Conservation (phyloP, 169 alveolate species). For the Neospora caninum region DNA sequence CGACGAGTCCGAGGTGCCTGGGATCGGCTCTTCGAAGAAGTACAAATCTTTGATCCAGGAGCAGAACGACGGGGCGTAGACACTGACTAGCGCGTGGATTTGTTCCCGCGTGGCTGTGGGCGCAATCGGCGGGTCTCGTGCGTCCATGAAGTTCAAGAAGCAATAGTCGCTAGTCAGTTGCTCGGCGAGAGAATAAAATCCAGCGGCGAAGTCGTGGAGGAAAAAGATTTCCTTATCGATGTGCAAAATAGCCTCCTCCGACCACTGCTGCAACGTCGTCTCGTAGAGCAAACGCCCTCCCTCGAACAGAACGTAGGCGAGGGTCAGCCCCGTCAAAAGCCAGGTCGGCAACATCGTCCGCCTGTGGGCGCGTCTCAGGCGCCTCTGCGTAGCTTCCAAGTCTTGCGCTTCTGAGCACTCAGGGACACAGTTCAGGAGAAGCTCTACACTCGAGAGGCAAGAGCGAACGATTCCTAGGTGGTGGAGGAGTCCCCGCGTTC, state of each 20-base stretch:
- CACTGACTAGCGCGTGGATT: neutral
- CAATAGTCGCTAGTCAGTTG: slow-evolving; percentile 16
- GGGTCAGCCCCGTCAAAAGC: neutral
- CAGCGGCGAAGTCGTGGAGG: neutral
- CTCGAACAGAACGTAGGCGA: slow-evolving; percentile 15
- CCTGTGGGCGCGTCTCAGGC: slow-evolving; percentile 27
- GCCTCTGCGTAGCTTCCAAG: slow-evolving; percentile 37
- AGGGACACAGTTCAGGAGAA: neutral
- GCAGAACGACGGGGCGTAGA: slow-evolving; percentile 41
- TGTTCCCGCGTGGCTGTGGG: neutral
- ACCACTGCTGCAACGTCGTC: slow-evolving; percentile 50
- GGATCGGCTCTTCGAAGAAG: slow-evolving; percentile 40
- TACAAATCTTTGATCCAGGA: slow-evolving; percentile 23
- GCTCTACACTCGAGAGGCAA: neutral
- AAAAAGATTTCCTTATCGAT: neutral
- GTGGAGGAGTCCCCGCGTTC: too few species aligned
- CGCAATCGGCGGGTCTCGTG: neutral
- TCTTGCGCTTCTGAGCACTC: slow-evolving; percentile 22
- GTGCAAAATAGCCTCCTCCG: slow-evolving; percentile 45
- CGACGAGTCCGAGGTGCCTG: neutral
- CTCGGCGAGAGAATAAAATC: neutral
- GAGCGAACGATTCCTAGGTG: too few species aligned
- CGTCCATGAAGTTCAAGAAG: slow-evolving; percentile 19
- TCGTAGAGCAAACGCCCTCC: slow-evolving; percentile 15
- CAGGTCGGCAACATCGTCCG: slow-evolving; percentile 39